Conservation (phyloP, 371 early-diverging fungal species). For the Mucor plumbeus region DNA sequence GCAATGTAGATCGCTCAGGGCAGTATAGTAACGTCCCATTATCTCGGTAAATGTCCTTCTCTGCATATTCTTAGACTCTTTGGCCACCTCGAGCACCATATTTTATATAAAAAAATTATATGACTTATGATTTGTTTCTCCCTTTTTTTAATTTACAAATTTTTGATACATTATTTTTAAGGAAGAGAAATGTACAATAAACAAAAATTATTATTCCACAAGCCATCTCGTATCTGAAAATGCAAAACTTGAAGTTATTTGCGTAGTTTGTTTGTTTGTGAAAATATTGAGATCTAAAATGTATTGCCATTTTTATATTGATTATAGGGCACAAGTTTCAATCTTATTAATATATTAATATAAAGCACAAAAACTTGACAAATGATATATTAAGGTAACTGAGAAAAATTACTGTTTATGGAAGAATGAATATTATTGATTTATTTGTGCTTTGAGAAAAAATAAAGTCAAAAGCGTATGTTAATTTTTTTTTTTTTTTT, state of each 20-base stretch:
- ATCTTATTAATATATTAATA: not conserved
- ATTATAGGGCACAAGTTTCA: too few relatives aligned
- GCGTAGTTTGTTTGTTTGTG: too few relatives aligned
- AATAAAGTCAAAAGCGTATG: not conserved
- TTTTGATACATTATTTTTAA: too few relatives aligned
- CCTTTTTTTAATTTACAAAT: too few relatives aligned
- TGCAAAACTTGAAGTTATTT: too few relatives aligned
- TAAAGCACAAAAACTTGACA: not conserved
- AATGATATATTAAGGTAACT: not conserved
- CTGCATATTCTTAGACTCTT: not conserved
- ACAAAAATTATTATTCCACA: too few relatives aligned
- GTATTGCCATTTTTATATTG: too few relatives aligned
- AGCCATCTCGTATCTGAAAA: too few relatives aligned
- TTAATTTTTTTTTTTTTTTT: slow-evolving; percentile 2
- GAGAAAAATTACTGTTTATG: slow-evolving; percentile 1
- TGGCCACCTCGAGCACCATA: not conserved
- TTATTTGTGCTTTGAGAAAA: slow-evolving; percentile 9
- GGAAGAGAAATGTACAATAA: too few relatives aligned
- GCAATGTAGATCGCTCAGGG: not conserved
- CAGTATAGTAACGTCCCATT: slow-evolving; percentile 1
- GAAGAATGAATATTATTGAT: slow-evolving; percentile 5
- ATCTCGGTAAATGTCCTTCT: not conserved
- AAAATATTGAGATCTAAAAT: too few relatives aligned
- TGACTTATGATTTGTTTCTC: too few relatives aligned
- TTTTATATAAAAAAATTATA: not conserved